A percentile compares a stretch with the other conserved stretches of the same genome.
phyloP scores from a whole-genome alignment of 139 green algal genomes.

The Eudorina sp. region DNA sequence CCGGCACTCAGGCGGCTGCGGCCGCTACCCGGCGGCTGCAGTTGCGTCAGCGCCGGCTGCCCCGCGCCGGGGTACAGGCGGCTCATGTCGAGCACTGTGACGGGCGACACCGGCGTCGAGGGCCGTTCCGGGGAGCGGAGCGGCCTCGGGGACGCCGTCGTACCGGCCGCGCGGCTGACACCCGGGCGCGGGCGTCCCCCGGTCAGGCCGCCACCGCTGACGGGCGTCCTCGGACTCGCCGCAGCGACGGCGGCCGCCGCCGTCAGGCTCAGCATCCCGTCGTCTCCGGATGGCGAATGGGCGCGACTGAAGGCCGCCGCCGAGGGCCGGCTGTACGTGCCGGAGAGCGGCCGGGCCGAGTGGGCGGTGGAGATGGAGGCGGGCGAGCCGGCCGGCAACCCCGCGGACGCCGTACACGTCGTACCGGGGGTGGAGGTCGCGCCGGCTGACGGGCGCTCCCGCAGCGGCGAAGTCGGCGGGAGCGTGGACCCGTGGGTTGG shows the following conservation, averaged over 20 bases:
- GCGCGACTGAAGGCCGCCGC: background rate
- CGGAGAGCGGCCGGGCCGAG: background rate
- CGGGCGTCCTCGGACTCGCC: background rate
- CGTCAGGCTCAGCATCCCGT: constrained; percentile 9
- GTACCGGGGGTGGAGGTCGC: too few relatives aligned
- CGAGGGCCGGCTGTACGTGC: background rate
- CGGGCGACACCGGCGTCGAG: background rate
- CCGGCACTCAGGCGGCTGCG: background rate
- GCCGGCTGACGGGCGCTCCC: too few relatives aligned
- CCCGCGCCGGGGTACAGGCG: background rate
- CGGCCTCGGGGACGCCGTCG: background rate
- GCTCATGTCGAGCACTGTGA: constrained; percentile 3
- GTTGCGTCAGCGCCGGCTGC: background rate
- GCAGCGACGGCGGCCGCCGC: constrained; percentile 7
- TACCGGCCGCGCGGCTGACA: background rate
- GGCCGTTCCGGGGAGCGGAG: background rate
- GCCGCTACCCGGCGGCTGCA: background rate
- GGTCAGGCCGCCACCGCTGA: background rate
- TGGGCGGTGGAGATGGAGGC: background rate
- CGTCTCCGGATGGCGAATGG: background rate
- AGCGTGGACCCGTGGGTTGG: background rate
- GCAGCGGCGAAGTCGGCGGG: background rate
- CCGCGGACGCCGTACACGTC: too few relatives aligned
- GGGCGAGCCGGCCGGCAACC: background rate
- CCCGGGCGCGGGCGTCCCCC: background rate